Percentiles rank a stretch among this genome's conserved stretches.
phyloP scores from a whole-genome alignment of 2,329 filamentous ascomycete genomes.

The Xylariaceae sp. region DNA sequence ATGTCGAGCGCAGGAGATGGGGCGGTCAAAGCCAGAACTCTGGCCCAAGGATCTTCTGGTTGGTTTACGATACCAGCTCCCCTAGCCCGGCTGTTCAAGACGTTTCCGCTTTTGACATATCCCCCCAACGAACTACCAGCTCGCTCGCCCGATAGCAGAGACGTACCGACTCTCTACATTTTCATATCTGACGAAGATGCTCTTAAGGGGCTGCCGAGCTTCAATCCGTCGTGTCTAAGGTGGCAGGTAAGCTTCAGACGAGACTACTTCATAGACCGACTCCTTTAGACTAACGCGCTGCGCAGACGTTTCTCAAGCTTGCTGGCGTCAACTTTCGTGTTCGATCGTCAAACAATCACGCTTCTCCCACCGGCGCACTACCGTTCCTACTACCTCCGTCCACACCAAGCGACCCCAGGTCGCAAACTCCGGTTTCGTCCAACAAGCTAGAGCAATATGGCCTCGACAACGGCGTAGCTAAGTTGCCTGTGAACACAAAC shows the following conservation, averaged over 20 bases:
- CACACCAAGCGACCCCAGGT: constrained; percentile 41
- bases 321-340: constrained; percentile 70
- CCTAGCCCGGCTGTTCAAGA: constrained; percentile 82
- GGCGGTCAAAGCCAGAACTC: constrained; percentile 21
- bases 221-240: constrained; percentile 91
- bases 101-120: constrained; percentile 80
- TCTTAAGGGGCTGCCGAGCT: constrained; percentile 69
- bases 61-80: constrained; percentile 71
- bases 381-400: constrained; percentile 77
- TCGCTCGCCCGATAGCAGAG: constrained; percentile 50
- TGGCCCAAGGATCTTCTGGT: constrained; percentile 35
- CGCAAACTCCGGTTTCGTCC: constrained; percentile 59
- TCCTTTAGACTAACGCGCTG: background rate
- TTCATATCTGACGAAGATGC: constrained; percentile 74
- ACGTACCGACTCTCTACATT: constrained; percentile 70
- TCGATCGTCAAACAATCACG: constrained; percentile 85
- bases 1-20: constrained; percentile 19
- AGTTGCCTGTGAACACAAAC: constrained; percentile 56
- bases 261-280: background rate
- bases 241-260: constrained; percentile 75
- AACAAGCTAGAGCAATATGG: constrained; percentile 74
- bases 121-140: constrained; percentile 72
- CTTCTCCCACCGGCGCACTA: constrained; percentile 84
- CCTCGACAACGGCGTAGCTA: constrained; percentile 52
- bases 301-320: constrained; percentile 82